Evolutionary conservation across 495 filamentous ascomycete genomes (phyloP).

Genomic region (Bombardia bombarda): DNA sequence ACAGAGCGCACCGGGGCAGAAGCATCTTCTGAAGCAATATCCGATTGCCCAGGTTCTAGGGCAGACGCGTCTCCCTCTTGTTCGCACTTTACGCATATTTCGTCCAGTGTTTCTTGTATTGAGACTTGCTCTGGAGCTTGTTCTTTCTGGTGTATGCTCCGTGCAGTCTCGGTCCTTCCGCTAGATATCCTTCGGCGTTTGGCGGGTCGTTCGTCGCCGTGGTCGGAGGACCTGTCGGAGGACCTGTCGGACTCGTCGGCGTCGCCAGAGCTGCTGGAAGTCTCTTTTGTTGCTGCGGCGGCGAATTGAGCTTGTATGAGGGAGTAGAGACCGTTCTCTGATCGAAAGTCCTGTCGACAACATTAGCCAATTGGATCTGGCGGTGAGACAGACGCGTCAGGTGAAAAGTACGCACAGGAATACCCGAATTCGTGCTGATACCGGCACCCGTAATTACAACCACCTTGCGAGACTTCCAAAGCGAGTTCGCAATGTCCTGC

Average conservation of each 20-base stretch:
- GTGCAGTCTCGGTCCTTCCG: too few species aligned
- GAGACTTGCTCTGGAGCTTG: too few species aligned
- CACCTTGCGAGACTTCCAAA: constrained; percentile 53
- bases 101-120: too few species aligned
- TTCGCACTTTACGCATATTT: too few species aligned
- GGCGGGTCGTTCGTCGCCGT: constrained; percentile 22
- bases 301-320: constrained; percentile 60
- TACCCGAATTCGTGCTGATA: constrained; percentile 66
- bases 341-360: constrained; percentile 56
- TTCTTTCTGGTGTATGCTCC: too few species aligned
- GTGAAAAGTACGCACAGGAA: constrained; percentile 58
- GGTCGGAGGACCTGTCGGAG: constrained; percentile 6
- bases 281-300: constrained; percentile 24
- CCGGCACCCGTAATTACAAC: constrained; percentile 64
- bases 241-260: constrained; percentile 9
- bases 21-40: too few species aligned
- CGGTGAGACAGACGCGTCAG: constrained; percentile 4
- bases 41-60: too few species aligned
- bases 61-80: too few species aligned
- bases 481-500: constrained; percentile 51
- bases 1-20: not conserved
- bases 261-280: constrained; percentile 3
- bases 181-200: constrained; percentile 34
- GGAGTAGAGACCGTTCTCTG: constrained; percentile 60
- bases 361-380: constrained; percentile 15